Evolutionary conservation across 257 asterid species (phyloP).

Genomic region (Gentiana straminea): DNA sequence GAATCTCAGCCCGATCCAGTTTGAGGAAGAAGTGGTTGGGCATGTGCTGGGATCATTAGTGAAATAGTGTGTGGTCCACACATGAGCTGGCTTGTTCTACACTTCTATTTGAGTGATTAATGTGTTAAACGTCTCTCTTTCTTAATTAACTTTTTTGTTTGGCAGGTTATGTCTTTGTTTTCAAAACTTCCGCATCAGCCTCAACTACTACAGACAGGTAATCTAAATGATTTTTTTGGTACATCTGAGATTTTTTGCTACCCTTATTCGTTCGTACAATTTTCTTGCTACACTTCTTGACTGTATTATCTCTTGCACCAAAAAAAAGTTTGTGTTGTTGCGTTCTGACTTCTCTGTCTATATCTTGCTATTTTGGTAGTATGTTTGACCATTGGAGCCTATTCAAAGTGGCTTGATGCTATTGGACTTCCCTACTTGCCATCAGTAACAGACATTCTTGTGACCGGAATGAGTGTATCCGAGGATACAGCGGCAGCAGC

Average conservation of each 20-base stretch:
- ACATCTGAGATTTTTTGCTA: too few relatives aligned
- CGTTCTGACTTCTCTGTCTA: conserved; percentile 11
- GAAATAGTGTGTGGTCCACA: too few relatives aligned
- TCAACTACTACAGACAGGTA: conserved; percentile 96
- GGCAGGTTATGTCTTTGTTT: conserved; percentile 79
- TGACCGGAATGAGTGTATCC: conserved; percentile 78
- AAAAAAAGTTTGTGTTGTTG: background rate
- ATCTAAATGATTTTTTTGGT: background rate
- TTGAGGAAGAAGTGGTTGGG: too few relatives aligned
- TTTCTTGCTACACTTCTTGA: too few relatives aligned
- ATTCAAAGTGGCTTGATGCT: conserved; percentile 92
- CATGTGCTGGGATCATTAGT: too few relatives aligned
- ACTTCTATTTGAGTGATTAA: too few relatives aligned
- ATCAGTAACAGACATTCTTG: conserved; percentile 85
- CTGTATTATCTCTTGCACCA: too few relatives aligned
- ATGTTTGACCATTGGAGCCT: conserved; percentile 84
- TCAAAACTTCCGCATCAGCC: conserved; percentile 90
- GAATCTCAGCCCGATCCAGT: too few relatives aligned
- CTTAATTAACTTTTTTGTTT: background rate
- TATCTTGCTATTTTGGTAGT: conserved; percentile 26
- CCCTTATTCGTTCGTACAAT: too few relatives aligned
- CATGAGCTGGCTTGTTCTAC: too few relatives aligned
- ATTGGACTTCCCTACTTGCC: conserved; percentile 82
- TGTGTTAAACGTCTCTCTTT: too few relatives aligned
- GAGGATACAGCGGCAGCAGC: conserved; percentile 99